Percentiles rank a stretch among this genome's conserved stretches.
phyloP scores from a whole-genome alignment of 768 basidiomycete species.

The Pleurotus giganteus region DNA sequence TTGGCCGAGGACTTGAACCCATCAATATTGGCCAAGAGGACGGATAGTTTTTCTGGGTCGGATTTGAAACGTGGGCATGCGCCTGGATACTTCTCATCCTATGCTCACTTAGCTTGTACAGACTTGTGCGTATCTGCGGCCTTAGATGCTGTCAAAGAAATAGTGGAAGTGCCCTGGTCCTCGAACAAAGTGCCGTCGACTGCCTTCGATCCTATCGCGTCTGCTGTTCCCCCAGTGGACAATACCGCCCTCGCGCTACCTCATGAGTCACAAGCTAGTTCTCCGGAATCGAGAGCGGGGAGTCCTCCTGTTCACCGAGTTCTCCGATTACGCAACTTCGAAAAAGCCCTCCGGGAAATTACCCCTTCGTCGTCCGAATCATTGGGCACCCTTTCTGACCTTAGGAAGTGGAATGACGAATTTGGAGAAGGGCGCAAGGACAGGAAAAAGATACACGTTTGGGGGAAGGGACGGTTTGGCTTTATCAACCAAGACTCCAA shows the following conservation, averaged over 20 bases:
- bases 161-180: constrained; percentile 77
- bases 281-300: background rate
- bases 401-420: constrained; percentile 90
- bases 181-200: background rate
- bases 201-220: constrained; percentile 11
- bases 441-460: constrained; percentile 62
- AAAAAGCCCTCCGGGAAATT: constrained; percentile 84
- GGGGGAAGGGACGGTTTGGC: constrained; percentile 89
- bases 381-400: constrained; percentile 68
- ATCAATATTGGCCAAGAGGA: constrained; percentile 59
- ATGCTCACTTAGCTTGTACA: constrained; percentile 27
- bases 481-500: constrained; percentile 54
- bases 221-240: constrained; percentile 6
- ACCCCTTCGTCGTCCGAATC: constrained; percentile 86
- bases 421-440: constrained; percentile 84
- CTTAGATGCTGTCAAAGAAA: constrained; percentile 87
- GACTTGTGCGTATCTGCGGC: constrained; percentile 94
- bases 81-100: constrained; percentile 11
- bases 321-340: constrained; percentile 66
- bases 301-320: constrained; percentile 27
- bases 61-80: constrained; percentile 85
- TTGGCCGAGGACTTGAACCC: constrained; percentile 66
- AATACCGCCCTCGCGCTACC: constrained; percentile 16
- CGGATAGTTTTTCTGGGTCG: constrained; percentile 89
- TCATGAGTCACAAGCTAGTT: constrained; percentile 7